Evolutionary conservation across 2,329 filamentous ascomycete species (phyloP), one percentile per base, ranked within the genome.

Genomic region (Drechmeria coniospora): DNA sequence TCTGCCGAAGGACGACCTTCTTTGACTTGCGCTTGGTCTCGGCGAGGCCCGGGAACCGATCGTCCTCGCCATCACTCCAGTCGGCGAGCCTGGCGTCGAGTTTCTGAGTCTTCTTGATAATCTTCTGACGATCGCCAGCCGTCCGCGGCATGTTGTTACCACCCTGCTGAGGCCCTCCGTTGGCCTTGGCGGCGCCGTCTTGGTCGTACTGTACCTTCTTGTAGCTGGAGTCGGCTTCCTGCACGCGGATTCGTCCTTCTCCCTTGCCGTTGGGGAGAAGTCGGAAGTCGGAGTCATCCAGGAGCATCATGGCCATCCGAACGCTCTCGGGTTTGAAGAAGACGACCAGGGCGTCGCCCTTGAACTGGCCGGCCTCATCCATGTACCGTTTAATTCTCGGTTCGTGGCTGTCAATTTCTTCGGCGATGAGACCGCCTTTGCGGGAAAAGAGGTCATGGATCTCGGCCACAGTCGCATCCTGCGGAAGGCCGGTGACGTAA

Each of bases 291-390:
- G 77, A 79, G 43, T 84, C 81, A 50, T 92, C 81, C 9, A 83
- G 64, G 43, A 90, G 64, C 57, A 76, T 73, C 38, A 87, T 79
- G 24, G 82, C 82, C 58, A 84, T 77, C 23, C 79, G 62, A 32
- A 98, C 87, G n/a, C 81, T 92, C 47, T 92, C 84, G 0, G 84
- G 79, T 42, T 90, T 82, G 66, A 93, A 94, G 57, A 92, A 98
- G 20, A 95, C 81, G 30, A 98, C 63, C 18, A 98, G 65, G 3
- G 82, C 86, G 47, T 95, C 86, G 34, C 90, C 90, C 49, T 94
- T 95, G 64, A 93, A 92, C 11, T 73, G 69, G 13, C 84, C 90
- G 1, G 75, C 56, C 2, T 79, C 72, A 47, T 94, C 76, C 13
- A 64, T 72, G 56, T 98, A 98, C 52, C 98, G 72, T 57, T 93